Conservation (phyloP, 192 early-diverging fungal genomes). For the Lobulomyces angularis region DNA sequence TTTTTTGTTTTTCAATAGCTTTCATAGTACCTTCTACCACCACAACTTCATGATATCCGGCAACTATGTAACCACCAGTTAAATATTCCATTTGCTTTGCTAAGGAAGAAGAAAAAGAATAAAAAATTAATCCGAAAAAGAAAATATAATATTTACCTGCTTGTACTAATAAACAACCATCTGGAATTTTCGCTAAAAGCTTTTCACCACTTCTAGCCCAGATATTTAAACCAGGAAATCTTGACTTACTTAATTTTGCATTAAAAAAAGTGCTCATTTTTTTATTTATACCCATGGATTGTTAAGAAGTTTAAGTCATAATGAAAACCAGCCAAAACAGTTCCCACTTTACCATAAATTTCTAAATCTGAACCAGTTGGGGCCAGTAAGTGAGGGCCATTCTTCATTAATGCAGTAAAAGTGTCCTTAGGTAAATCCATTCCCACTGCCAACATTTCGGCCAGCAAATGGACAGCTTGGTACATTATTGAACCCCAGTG, state of each 20-base stretch:
- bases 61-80: slow-evolving; percentile 48
- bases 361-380: slow-evolving; percentile 56
- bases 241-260: no score
- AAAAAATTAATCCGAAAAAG: slow-evolving; percentile 13
- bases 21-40: slow-evolving; percentile 42
- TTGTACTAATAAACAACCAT: slow-evolving; percentile 46
- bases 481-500: slow-evolving; percentile 49
- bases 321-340: slow-evolving; percentile 51
- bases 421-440: slow-evolving; percentile 43
- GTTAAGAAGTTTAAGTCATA: slow-evolving; percentile 54
- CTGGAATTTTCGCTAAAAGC: slow-evolving; percentile 47
- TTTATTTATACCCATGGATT: no score
- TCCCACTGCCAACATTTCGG: slow-evolving; percentile 55
- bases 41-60: slow-evolving; percentile 61
- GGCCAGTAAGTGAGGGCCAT: slow-evolving; percentile 57
- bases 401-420: slow-evolving; percentile 36
- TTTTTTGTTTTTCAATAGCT: no score
- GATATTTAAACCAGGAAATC: slow-evolving; percentile 61
- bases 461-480: slow-evolving; percentile 31
- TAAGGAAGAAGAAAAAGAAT: no score
- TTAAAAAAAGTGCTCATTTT: no score
- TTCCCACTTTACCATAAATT: slow-evolving; percentile 45
- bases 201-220: slow-evolving; percentile 51
- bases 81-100: slow-evolving; percentile 58
- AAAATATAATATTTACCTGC: no score